Evolutionary conservation across 495 filamentous ascomycete species (phyloP), one percentile per base, ranked within the genome.

Genomic region (Penicillium argentinense): DNA sequence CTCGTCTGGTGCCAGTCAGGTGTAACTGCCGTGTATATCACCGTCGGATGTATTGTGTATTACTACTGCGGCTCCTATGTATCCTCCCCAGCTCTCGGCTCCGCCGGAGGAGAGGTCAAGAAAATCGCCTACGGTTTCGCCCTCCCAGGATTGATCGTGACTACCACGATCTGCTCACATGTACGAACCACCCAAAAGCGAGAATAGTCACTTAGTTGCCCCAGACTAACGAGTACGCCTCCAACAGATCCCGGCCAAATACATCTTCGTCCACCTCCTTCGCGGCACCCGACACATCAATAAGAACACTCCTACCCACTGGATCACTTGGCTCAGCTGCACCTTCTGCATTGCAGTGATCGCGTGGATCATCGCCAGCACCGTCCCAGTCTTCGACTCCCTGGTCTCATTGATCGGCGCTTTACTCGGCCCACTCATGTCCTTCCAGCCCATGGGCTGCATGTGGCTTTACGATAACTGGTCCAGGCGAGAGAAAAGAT

Each of bases 101-200:
- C 83, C 0, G 81, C 82, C 9, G 75, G 79, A 12, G 60, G 59
- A 1, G 21, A 74, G 0, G 57, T 92, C 3, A 78, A 82, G 51
- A 87, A 85, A 58, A 58, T 90, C 27, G 77, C 80, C 4, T 92
- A 85, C 54, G 87, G 85, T 4, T 64, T 91, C 43, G 87, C 84
- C 8, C 54, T 86, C 3, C 88, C 87, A 14, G 83, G 59, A 3
- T 25, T 65, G 26, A 33, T 64, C 9, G 61, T 64, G 2, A 60
- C 49, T 7, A 55, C 54, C 18, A 59, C 53, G 9, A 42, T 64
- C 11, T 47, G 63, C 25, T 22, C 58, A n/a, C 68, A 69, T 44
- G 66, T 69, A 53, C 46, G 57, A 46, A 22, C 11, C 84, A 45
- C 73, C 50, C 77, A 78, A 60, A 16, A 6, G 3, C 9, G 9